Evolutionary conservation across 129 eudicot genomes (phyloP).

Genomic region (Helianthus annuus): HanXRQr2.0-SUNRISE NC_035449.2:34883209-34883708

Average conservation of each 20-base stretch:
- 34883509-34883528: slow-evolving; percentile 6
- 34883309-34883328: slow-evolving; percentile 62
- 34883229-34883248: slow-evolving; percentile 12
- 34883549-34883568: slow-evolving; percentile 20
- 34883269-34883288: slow-evolving; percentile 60
- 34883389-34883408: neutral
- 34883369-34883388: slow-evolving; percentile 22
- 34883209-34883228: slow-evolving; percentile 21
- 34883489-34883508: slow-evolving; percentile 24
- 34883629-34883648: neutral
- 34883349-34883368: slow-evolving; percentile 42
- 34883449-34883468: slow-evolving; percentile 16
- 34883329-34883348: slow-evolving; percentile 62
- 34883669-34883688: slow-evolving; percentile 72
- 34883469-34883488: slow-evolving; percentile 1
- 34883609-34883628: slow-evolving; percentile 17
- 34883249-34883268: slow-evolving; percentile 29
- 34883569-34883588: slow-evolving; percentile 5
- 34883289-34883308: slow-evolving; percentile 67
- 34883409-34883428: slow-evolving; percentile 24
- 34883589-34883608: slow-evolving; percentile 18
- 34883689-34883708: slow-evolving; percentile 35
- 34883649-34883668: slow-evolving; percentile 38
- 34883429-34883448: slow-evolving; percentile 26
- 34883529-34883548: slow-evolving; percentile 19